Evolutionary conservation across 306 rosid genomes (phyloP).

Genomic region (Citrullus mucosospermus): DNA sequence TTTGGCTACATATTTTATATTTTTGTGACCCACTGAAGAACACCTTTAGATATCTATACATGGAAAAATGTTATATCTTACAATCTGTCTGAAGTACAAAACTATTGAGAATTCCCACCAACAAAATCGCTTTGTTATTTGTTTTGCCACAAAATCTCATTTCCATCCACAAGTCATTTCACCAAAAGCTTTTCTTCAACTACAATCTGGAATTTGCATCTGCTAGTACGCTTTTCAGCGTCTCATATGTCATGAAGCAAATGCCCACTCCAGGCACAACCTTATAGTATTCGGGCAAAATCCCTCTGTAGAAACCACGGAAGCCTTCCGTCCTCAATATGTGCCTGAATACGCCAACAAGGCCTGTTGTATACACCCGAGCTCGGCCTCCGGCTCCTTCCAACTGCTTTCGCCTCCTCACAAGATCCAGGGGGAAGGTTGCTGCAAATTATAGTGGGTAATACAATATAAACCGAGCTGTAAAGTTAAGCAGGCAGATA

Average conservation of each 20-base stretch:
- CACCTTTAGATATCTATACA: conserved; percentile 3
- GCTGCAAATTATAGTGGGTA: conserved; percentile 45
- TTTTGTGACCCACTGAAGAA: neutral
- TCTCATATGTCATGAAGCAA: conserved; percentile 95
- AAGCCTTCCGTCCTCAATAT: conserved; percentile 71
- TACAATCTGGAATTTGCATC: conserved; percentile 28
- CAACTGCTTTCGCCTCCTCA: conserved; percentile 89
- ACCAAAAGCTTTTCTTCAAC: neutral
- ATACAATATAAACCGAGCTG: conserved; percentile 20
- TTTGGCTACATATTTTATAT: neutral
- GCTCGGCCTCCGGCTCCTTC: conserved; percentile 98
- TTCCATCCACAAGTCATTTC: neutral
- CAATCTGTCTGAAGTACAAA: neutral
- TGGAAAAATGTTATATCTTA: neutral
- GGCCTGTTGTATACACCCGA: conserved; percentile 66
- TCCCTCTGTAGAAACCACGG: conserved; percentile 84
- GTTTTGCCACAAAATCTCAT: conserved; percentile 1
- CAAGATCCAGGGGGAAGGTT: conserved; percentile 95
- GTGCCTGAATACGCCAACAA: conserved; percentile 60
- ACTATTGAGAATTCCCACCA: neutral
- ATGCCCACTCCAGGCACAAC: conserved; percentile 98
- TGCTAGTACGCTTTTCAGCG: conserved; percentile 61
- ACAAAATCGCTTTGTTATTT: neutral
- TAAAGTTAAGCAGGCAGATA: neutral
- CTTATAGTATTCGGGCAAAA: conserved; percentile 92